A percentile compares a stretch with the other conserved stretches of the same genome.
phyloP scores from a whole-genome alignment of 306 rosid genomes.

The Citrullus mucosospermus region DNA sequence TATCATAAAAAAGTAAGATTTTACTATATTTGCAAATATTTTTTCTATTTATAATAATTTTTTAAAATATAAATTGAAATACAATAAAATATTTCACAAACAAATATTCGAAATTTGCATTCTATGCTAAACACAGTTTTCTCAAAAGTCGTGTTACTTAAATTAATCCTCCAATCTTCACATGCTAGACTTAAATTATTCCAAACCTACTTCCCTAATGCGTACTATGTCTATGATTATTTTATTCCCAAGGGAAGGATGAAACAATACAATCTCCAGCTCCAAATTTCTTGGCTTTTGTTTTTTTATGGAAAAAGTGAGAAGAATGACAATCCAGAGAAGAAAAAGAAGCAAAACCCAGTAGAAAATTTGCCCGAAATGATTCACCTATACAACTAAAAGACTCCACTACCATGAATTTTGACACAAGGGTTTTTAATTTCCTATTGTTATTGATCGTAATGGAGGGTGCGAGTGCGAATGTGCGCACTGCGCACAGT shows the following conservation, averaged over 20 bases:
- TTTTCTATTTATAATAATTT: too few species aligned
- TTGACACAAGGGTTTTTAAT: neutral
- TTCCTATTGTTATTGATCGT: neutral
- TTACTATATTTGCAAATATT: too few species aligned
- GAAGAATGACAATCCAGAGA: neutral
- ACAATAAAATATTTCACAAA: too few species aligned
- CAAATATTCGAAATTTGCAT: too few species aligned
- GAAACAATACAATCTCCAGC: neutral
- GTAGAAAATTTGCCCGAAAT: neutral
- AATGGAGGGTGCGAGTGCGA: neutral
- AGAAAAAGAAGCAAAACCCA: neutral
- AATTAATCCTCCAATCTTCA: too few species aligned
- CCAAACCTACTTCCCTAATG: too few species aligned
- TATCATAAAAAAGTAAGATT: too few species aligned
- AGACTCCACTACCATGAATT: neutral
- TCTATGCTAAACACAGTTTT: too few species aligned
- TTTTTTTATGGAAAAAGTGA: neutral
- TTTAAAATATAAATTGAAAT: too few species aligned
- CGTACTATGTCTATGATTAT: neutral
- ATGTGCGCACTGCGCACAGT: neutral
- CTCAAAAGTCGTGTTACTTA: too few species aligned
- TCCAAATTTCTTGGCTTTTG: neutral
- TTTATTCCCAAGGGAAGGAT: neutral
- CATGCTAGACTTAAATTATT: too few species aligned
- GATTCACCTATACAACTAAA: neutral